A percentile compares a stretch with the other conserved stretches of the same genome.
These are phyloP conservation scores for Pseudocercospora eumusae DNA, from an alignment of 2,329 filamentous ascomycete species.

Conservation along the genomic window DNA sequence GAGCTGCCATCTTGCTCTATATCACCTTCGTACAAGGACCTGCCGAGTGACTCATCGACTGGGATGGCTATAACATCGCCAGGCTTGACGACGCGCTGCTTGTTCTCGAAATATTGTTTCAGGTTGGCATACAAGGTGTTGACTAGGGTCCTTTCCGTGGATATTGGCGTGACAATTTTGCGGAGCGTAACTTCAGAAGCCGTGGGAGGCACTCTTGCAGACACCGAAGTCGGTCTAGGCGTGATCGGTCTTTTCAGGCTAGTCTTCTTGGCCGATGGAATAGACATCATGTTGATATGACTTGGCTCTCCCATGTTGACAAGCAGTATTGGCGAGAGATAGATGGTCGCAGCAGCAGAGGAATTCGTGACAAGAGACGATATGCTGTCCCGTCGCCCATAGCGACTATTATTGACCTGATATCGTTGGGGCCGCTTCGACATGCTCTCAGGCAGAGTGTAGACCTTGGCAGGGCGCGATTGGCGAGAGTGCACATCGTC, in stretches of 20 bases:
- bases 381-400: constrained; percentile 57
- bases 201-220: constrained; percentile 57
- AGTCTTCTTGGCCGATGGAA: constrained; percentile 44
- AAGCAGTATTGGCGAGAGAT: constrained; percentile 82
- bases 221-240: constrained; percentile 37
- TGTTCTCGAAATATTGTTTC: constrained; percentile 84
- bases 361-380: constrained; percentile 50
- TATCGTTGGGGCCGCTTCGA: constrained; percentile 57
- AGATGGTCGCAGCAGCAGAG: constrained; percentile 63
- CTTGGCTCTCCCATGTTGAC: constrained; percentile 79
- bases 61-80: constrained; percentile 88
- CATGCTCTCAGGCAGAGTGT: constrained; percentile 76
- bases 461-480: constrained; percentile 86
- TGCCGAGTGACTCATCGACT: constrained; percentile 81
- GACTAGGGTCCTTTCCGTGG: constrained; percentile 81
- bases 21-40: constrained; percentile 72
- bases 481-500: constrained; percentile 63
- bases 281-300: constrained; percentile 75
- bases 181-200: constrained; percentile 81
- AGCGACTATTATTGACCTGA: constrained; percentile 52
- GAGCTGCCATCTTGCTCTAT: constrained; percentile 69
- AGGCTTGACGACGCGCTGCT: constrained; percentile 76
- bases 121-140: constrained; percentile 82
- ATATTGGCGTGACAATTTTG: constrained; percentile 85
- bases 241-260: constrained; percentile 45